These are phyloP conservation scores for Xylaria curta DNA, from an alignment of 495 filamentous ascomycete genomes.

Conservation along the genomic window DNA sequence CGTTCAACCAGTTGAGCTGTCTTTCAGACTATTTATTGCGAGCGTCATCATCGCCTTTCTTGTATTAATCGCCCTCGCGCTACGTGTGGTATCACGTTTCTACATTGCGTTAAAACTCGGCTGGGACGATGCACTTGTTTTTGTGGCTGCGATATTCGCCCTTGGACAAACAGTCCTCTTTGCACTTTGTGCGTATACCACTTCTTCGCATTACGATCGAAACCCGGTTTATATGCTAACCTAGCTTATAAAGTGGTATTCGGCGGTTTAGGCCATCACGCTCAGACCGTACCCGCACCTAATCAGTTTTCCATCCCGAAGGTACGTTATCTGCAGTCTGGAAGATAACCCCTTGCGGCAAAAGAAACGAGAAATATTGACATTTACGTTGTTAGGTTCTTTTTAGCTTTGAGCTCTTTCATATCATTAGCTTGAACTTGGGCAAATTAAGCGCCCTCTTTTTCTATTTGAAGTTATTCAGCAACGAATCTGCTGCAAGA, in stretches of 20 bases:
- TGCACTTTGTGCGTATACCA: constrained; percentile 23
- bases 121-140: constrained; percentile 25
- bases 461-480: constrained; percentile 23
- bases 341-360: neutral
- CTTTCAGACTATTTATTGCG: constrained; percentile 24
- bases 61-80: constrained; percentile 4
- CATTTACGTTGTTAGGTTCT: constrained; percentile 4
- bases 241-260: constrained; percentile 22
- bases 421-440: constrained; percentile 23
- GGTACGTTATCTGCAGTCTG: constrained; percentile 3
- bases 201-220: neutral
- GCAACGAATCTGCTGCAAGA: neutral
- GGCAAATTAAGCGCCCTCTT: constrained; percentile 27
- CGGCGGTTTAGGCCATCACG: constrained; percentile 26
- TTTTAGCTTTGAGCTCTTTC: constrained; percentile 27
- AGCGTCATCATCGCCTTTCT: constrained; percentile 18
- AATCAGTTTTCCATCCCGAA: constrained; percentile 27
- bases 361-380: neutral
- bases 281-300: constrained; percentile 12
- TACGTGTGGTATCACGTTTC: constrained; percentile 20
- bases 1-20: constrained; percentile 16
- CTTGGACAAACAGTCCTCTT: constrained; percentile 22
- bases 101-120: constrained; percentile 17
- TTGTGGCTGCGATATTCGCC: constrained; percentile 14
- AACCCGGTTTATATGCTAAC: neutral